Evolutionary conservation across 2,329 filamentous ascomycete genomes (phyloP).

Genomic region (Arthrinium phaeospermum): DNA sequence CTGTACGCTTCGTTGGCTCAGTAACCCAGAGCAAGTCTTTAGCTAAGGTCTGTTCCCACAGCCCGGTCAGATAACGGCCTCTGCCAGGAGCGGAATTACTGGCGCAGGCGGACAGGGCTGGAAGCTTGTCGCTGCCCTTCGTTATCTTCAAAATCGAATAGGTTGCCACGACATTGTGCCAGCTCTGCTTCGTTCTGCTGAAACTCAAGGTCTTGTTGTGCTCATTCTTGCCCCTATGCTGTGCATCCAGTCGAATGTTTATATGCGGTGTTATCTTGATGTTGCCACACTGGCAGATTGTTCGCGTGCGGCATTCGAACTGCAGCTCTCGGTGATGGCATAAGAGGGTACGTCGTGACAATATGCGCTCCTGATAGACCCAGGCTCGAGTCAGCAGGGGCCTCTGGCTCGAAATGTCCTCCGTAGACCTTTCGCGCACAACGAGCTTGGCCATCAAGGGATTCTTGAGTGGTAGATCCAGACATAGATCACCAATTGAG

Average conservation of each 20-base stretch:
- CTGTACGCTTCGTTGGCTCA: neutral
- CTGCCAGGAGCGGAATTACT: neutral
- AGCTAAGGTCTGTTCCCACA: neutral
- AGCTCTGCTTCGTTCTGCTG: neutral
- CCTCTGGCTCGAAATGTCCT: neutral
- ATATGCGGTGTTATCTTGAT: neutral
- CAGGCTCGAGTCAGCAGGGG: neutral
- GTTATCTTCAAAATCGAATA: neutral
- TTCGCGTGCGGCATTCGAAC: neutral
- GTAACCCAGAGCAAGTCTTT: neutral
- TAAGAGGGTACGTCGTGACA: neutral
- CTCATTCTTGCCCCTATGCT: neutral
- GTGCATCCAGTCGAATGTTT: too few species aligned
- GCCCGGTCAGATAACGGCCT: neutral
- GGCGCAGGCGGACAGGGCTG: neutral
- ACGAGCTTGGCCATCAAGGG: fast-evolving
- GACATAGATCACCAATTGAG: neutral
- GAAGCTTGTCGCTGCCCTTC: neutral
- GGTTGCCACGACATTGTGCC: neutral
- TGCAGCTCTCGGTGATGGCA: neutral
- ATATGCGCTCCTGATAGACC: neutral
- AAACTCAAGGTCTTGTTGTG: neutral
- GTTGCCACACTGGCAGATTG: neutral
- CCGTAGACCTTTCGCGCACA: neutral
- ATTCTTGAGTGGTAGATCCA: neutral